Evolutionary conservation across 1,284 basidiomycete genomes (phyloP), one percentile per base, ranked within the genome.

Genomic region (Ganoderma sinense): DNA sequence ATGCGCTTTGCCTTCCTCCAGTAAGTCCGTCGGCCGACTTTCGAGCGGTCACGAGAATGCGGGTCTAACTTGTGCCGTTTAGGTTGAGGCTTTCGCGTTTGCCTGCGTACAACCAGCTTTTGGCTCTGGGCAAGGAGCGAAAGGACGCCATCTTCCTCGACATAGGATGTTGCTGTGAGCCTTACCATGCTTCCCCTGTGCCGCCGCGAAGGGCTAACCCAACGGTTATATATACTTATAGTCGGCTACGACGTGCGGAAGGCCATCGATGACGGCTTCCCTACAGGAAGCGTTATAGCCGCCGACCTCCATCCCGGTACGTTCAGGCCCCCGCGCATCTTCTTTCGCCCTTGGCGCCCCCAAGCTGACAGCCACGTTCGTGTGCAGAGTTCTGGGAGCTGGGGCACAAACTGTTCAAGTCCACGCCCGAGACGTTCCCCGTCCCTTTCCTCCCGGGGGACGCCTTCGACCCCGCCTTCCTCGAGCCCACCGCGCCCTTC

Each of bases 381-480:
- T 56, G 11, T 10, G 31, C 66, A 77, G 78, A 73, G 39, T 78
- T 77, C 59, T 80, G 78, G 77, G 66, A 78, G 10, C 69, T 78
- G 26, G 79, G 79, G 0, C 77, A 79, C 71, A 75, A 75, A 62
- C 74, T 80, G 13, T 80, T 79, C 71, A 72, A 73, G 14, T 73
- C 76, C 33, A 74, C 71, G 11, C 78, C 81, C 0, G 73, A 80
- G 43, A 79, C 82, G 5, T 86, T 84, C 75, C 83, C 83, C 3
- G 82, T 80, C 1, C 76, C 80, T 0, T 87, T 87, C 74, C 41
- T 87, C 39, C 72, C 78, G 31, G 85, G 84, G 18, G 82, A 87
- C 71, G 79, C 78, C 18, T 83, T 87, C 66, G 79, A 83, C 70
- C 70, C 77, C 7, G 67, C 66, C 1, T 75, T 81, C 70, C 78